Conservation (phyloP, 169 alveolate genomes). For the Plasmodium gaboni region DNA sequence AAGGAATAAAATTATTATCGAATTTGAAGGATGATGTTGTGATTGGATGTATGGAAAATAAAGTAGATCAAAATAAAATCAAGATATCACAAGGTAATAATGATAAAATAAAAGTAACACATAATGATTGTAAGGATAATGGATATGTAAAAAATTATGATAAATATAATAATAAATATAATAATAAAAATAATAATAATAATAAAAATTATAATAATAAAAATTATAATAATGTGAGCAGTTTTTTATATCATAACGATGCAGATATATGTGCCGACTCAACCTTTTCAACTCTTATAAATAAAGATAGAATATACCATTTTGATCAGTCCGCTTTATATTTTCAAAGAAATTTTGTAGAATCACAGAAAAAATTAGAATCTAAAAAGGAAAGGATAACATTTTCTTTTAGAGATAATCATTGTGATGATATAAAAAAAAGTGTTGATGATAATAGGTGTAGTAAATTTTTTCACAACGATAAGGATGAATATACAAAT, state of each 20-base stretch:
- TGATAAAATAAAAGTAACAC: too few species aligned
- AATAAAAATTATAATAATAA: not conserved
- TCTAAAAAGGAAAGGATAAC: too few species aligned
- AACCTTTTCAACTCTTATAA: not conserved
- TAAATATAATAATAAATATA: not conserved
- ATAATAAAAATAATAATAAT: not conserved
- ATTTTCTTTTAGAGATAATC: too few species aligned
- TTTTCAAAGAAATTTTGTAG: too few species aligned
- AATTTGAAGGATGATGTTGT: too few species aligned
- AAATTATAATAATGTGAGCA: not conserved
- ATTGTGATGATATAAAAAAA: not conserved
- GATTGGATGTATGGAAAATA: too few species aligned
- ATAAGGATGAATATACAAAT: constrained; percentile 39
- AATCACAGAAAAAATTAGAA: too few species aligned
- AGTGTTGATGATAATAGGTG: not conserved
- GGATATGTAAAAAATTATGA: not conserved
- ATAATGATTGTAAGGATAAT: not conserved
- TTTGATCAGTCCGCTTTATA: too few species aligned
- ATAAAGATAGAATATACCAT: too few species aligned
- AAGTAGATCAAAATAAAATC: too few species aligned
- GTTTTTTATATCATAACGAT: not conserved
- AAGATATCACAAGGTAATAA: too few species aligned
- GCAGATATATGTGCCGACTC: not conserved
- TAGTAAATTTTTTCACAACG: constrained; percentile 18
- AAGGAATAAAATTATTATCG: too few species aligned